Base-by-base conservation (phyloP, 805 yeast species). In the Ascoidea rubescens region DNA sequence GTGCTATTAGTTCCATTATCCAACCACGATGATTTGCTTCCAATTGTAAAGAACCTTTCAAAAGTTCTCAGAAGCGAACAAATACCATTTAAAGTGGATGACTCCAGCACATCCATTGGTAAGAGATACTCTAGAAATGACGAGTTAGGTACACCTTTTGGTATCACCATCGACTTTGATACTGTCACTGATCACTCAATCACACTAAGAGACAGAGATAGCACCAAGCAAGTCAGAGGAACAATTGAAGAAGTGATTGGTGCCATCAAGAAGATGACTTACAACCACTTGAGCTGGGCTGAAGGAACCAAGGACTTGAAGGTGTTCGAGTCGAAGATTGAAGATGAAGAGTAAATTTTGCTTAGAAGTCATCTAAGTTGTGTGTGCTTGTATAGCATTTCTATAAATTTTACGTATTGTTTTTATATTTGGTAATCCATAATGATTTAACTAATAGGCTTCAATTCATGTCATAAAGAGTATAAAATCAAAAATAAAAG, bases 131-230 rank as follows among this genome's bases (percentile, higher is more conserved):
- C 99, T 57, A 87, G 99, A 74, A 91, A 91, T 69, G 99, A 91
- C 70, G 99, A 91, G 74, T 78, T 91, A 65, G 99, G 99, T 70
- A 93, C 98, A 52, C 99, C 99, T 61, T 93, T 93, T 67, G 99
- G 99, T 68, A 80, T 91, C 70, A 91, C 99, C 58, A 85, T 91
- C 61, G 99, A 91, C 70, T 91, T 93, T 68, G 97, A 91, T 58
- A 83, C 96, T 52, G 78, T 86, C 56, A 79, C 84, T 65, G 97
- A 91, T 65, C 79, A 79, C 50, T 82, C 96, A 12, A 86, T 91
- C 58, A 91, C 99, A 43, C 76, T 91, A 65, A 87, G 99, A 77
- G 98, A 91, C 71, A 87, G 99, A 75, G 99, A 91, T 69, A 78
- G 95, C 53, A 93, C 98, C 43, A 84, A 82, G 67, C 99, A 91